Base-by-base conservation (phyloP, 2,329 filamentous ascomycete genomes). In the Cylindrodendrum hubeiense region DNA sequence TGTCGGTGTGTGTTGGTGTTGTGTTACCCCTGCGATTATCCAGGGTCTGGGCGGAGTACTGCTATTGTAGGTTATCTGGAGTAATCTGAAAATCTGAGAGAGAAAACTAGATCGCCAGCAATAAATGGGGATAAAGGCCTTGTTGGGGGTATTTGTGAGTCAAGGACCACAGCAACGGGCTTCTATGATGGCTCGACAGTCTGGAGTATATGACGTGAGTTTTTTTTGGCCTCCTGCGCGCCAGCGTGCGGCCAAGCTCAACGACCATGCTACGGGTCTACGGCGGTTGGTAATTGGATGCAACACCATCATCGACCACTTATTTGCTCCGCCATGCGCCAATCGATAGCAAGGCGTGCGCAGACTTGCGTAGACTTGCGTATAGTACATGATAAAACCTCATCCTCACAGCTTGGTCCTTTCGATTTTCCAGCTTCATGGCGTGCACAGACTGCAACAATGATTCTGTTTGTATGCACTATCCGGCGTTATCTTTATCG, bases 141-240 rank as follows among this genome's bases (percentile, higher is more conserved):
- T n/a, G 37, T 21, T 37, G 4, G 50, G 19, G 37, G 28, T 53
- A 52, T 56, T 41, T 37, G 44, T 33, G 54, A 50, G 56, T 61
- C 39, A 33, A 41, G 26, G 28, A n/a, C 24, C 24, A 41, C 43
- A 17, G 49, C 39, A 43, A 19, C 26, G 34, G 28, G 34, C 50
- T 55, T 58, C 59, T 10, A 66, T 65, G 63, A 63, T 64, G 65
- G 53, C 61, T 65, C 58, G 65, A 67, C 60, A 61, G 33, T 50
- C n/a, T 34, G 21, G 50, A 33, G 21, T 57, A 56, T 58, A 74
- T 74, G 72, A 74, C 72, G 72, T 74, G 72, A 60, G 55, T 58
- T 47, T 69, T 71, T 66, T 64, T 60, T 62, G 43, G 41, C 51
- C 21, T 54, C 56, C 30, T 46, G 33, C 33, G 55, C 44, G 37